phyloP scores from a whole-genome alignment of 805 yeast genomes.

The Metschnikowia lachancei region DNA sequence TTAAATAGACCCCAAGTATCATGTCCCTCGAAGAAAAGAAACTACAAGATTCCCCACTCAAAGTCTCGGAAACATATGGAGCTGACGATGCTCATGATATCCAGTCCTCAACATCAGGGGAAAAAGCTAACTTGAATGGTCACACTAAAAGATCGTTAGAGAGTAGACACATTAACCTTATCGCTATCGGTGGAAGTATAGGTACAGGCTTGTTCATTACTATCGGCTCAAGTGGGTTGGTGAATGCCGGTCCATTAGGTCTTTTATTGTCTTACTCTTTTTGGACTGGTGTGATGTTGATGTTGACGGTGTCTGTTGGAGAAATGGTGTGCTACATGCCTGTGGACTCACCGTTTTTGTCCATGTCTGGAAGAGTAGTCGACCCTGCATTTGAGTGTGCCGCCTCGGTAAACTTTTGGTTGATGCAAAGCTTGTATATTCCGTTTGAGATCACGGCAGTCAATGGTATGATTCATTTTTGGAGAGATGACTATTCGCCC shows the following conservation, averaged over 20 bases:
- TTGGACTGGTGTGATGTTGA: conserved; percentile 31
- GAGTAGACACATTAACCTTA: conserved; percentile 37
- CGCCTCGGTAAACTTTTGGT: conserved; percentile 37
- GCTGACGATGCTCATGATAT: conserved; percentile 10
- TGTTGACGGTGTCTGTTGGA: conserved; percentile 36
- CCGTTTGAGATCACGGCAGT: conserved; percentile 31
- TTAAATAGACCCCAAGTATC: neutral
- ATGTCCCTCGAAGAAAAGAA: conserved; percentile 13
- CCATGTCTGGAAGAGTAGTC: conserved; percentile 38
- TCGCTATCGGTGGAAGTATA: conserved; percentile 41
- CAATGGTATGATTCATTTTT: conserved; percentile 53
- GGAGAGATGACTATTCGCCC: conserved; percentile 49
- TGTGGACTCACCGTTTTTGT: conserved; percentile 35
- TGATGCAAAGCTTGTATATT: conserved; percentile 42
- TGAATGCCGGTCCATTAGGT: conserved; percentile 35
- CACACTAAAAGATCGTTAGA: conserved; percentile 20
- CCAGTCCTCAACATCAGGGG: conserved; percentile 7
- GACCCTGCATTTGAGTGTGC: conserved; percentile 38
- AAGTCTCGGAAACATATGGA: conserved; percentile 12
- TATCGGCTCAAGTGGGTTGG: conserved; percentile 32
- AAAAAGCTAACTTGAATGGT: conserved; percentile 2
- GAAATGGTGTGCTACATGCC: conserved; percentile 41
- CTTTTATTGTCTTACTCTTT: conserved; percentile 31
- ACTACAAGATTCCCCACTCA: conserved; percentile 2
- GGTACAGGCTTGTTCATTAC: conserved; percentile 40